phyloP scores from a whole-genome alignment of 75 land plant species.

The Adiantum capillusveneris region DNA sequence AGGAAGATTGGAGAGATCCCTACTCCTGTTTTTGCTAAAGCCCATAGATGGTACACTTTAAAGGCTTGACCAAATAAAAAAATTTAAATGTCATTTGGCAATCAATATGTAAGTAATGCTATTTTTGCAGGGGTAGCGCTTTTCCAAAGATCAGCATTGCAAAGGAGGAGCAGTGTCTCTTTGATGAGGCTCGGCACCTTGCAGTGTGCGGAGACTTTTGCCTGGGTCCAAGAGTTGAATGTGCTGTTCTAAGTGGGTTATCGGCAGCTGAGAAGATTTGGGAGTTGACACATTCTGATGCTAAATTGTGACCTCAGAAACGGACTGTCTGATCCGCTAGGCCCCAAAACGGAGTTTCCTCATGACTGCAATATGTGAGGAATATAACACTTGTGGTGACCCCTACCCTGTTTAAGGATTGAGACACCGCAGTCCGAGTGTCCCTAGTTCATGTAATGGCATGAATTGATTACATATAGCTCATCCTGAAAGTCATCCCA shows the following conservation, averaged over 20 bases:
- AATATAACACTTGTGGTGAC: no score
- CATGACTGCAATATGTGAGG: no score
- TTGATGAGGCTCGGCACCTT: conserved; percentile 28
- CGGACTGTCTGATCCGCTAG: no score
- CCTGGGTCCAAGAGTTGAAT: conserved; percentile 62
- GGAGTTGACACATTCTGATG: neutral
- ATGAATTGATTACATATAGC: no score
- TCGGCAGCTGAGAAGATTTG: conserved; percentile 50
- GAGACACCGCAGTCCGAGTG: no score
- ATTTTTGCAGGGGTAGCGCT: conserved; percentile 68
- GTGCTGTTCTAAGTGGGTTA: conserved; percentile 70
- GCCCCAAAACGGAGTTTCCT: no score
- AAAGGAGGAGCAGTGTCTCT: conserved; percentile 54
- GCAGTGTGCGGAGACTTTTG: conserved; percentile 87
- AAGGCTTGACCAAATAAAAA: no score
- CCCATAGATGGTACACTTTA: conserved; percentile 74
- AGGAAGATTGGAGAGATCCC: conserved; percentile 32
- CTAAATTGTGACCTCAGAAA: neutral
- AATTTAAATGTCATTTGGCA: neutral
- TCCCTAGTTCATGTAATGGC: no score
- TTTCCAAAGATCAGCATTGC: conserved; percentile 55
- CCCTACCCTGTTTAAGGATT: no score
- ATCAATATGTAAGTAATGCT: neutral
- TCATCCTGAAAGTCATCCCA: no score
- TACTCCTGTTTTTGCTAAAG: conserved; percentile 57